These are phyloP conservation scores for Linnemannia zychae DNA, from an alignment of 192 early-diverging fungal species.

Conservation along the genomic window DNA sequence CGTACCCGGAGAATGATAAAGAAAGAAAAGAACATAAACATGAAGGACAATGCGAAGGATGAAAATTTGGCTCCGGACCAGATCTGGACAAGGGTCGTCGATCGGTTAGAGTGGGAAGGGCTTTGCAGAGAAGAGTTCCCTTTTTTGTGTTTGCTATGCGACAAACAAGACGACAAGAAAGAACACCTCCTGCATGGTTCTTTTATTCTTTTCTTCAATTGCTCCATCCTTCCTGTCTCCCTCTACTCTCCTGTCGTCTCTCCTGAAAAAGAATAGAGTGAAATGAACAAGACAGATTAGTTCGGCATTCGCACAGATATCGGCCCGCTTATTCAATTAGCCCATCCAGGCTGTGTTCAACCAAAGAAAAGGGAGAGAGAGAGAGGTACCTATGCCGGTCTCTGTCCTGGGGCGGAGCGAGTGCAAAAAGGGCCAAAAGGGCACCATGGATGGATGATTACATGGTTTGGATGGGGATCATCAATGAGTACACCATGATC, in stretches of 20 bases:
- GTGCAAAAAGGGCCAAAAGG: not conserved
- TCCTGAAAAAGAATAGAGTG: not conserved
- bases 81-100: constrained; percentile 5
- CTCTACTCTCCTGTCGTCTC: not conserved
- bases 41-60: not conserved
- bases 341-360: not conserved
- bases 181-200: not conserved
- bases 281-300: not conserved
- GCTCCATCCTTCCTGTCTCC: not conserved
- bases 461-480: not conserved
- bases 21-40: not conserved
- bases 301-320: not conserved
- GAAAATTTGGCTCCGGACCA: not conserved
- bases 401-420: not conserved
- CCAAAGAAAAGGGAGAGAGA: not conserved
- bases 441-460: not conserved
- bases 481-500: no score
- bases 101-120: not conserved
- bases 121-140: not conserved
- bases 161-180: not conserved
- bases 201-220: not conserved
- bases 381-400: not conserved
- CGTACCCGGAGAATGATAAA: not conserved
- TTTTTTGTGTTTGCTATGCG: not conserved
- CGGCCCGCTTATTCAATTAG: not conserved